These are phyloP conservation scores for Mortierella polycephala DNA, from an alignment of 371 early-diverging fungal species.

Conservation along the genomic window DNA sequence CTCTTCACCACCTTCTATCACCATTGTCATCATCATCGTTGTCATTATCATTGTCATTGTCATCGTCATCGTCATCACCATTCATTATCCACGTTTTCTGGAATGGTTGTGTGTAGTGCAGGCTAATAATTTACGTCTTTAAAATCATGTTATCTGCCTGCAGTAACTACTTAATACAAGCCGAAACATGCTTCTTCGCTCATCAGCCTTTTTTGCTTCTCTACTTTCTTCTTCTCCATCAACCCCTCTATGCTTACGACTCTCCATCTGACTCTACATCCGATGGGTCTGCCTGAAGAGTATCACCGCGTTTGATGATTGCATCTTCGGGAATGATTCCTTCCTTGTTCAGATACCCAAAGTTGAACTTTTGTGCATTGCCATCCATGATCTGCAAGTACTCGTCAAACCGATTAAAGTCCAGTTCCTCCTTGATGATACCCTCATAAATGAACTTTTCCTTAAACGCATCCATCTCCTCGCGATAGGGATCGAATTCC, in stretches of 20 bases:
- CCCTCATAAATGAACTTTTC: constrained; percentile 79
- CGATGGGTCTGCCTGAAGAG: constrained; percentile 19
- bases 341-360: constrained; percentile 60
- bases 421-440: constrained; percentile 79
- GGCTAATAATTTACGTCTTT: background rate
- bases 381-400: constrained; percentile 53
- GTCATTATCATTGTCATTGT: background rate
- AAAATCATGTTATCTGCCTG: too few species aligned
- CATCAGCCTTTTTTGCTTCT: too few species aligned
- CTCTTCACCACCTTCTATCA: background rate
- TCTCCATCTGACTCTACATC: constrained; percentile 34
- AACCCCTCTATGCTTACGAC: constrained; percentile 6
- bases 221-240: background rate
- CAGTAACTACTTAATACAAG: too few species aligned
- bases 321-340: constrained; percentile 66
- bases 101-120: too few species aligned
- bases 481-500: constrained; percentile 62
- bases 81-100: too few species aligned
- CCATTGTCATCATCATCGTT: background rate
- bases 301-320: constrained; percentile 46
- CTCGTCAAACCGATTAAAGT: constrained; percentile 56
- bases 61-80: too few species aligned
- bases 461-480: constrained; percentile 85
- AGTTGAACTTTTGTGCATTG: constrained; percentile 45
- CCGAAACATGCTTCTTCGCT: too few species aligned